A percentile compares a stretch with the other conserved stretches of the same genome.
These are phyloP conservation scores for Heterococcus sp. DNA, from an alignment of 108 stramenopile species.

Conservation along the genomic window DNA sequence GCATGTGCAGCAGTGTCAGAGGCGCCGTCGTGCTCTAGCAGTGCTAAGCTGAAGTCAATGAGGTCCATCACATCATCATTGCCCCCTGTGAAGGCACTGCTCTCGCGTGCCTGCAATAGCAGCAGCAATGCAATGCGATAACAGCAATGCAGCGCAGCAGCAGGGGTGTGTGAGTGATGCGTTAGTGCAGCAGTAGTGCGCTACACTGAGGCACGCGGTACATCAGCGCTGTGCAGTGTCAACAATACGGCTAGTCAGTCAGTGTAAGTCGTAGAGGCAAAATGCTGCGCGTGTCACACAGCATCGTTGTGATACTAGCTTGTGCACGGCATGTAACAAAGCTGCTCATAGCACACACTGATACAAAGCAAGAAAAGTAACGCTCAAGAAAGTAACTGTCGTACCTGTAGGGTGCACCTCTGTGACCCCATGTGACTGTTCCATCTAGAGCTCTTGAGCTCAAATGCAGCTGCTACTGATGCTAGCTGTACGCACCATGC, in stretches of 20 bases:
- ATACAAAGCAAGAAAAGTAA: background rate
- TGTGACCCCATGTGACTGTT: constrained; percentile 10
- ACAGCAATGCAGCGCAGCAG: too few relatives aligned
- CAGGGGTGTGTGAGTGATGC: background rate
- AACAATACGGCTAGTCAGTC: too few relatives aligned
- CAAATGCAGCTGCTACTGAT: constrained; percentile 19
- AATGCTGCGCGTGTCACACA: background rate
- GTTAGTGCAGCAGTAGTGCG: background rate
- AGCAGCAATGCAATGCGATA: too few relatives aligned
- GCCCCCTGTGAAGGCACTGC: constrained; percentile 32
- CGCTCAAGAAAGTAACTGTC: background rate
- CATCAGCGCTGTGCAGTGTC: too few relatives aligned
- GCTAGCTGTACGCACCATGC: constrained; percentile 20
- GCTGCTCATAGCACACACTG: background rate
- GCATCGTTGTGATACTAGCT: too few relatives aligned
- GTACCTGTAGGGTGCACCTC: constrained; percentile 16
- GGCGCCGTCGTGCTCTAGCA: constrained; percentile 33
- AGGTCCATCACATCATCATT: background rate
- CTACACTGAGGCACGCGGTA: background rate
- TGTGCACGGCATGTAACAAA: background rate
- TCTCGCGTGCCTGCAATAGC: constrained; percentile 24
- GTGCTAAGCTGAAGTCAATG: constrained; percentile 33
- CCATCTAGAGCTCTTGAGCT: constrained; percentile 22
- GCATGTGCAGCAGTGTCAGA: background rate
- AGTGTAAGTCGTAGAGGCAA: too few relatives aligned